Percentiles rank a stretch among this genome's conserved stretches.
Conservation (phyloP, 2,329 filamentous ascomycete species). For the Pseudopyrenochaeta lycopersici region DNA sequence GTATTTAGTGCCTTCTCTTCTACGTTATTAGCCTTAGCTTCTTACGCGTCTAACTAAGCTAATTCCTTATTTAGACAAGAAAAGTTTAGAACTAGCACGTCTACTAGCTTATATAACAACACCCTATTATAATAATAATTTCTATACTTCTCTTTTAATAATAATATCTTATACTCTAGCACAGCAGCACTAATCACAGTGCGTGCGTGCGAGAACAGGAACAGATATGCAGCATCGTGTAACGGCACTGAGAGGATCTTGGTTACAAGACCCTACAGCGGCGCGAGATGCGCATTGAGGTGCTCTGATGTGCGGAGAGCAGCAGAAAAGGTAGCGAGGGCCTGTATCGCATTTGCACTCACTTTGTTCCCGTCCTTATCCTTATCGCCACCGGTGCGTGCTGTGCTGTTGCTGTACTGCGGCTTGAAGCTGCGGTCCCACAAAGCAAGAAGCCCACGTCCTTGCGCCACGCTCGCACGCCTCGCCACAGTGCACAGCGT, state of each 20-base stretch:
- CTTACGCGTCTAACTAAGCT: no score
- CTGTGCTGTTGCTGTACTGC: constrained; percentile 28
- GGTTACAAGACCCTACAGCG: constrained; percentile 74
- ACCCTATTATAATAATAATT: no score
- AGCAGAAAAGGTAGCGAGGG: constrained; percentile 40
- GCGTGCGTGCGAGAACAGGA: constrained; percentile 79
- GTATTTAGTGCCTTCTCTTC: no score
- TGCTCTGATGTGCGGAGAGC: constrained; percentile 37
- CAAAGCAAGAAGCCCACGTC: constrained; percentile 75
- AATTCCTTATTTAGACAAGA: no score
- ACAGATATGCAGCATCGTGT: constrained; percentile 75
- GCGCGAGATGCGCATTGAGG: constrained; percentile 70
- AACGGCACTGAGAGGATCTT: constrained; percentile 67
- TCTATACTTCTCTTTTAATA: no score
- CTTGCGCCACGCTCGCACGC: constrained; percentile 78
- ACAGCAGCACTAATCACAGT: constrained; percentile 80
- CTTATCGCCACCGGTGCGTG: no score
- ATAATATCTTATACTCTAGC: no score
- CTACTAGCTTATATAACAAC: no score
- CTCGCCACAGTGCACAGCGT: constrained; percentile 82
- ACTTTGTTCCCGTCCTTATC: no score
- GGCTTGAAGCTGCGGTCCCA: constrained; percentile 76
- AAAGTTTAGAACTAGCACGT: no score
- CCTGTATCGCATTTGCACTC: constrained; percentile 29
- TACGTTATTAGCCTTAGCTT: no score